These are phyloP conservation scores for Kandelia obovata DNA, from an alignment of 345 rosid species.

Conservation along the genomic window DNA sequence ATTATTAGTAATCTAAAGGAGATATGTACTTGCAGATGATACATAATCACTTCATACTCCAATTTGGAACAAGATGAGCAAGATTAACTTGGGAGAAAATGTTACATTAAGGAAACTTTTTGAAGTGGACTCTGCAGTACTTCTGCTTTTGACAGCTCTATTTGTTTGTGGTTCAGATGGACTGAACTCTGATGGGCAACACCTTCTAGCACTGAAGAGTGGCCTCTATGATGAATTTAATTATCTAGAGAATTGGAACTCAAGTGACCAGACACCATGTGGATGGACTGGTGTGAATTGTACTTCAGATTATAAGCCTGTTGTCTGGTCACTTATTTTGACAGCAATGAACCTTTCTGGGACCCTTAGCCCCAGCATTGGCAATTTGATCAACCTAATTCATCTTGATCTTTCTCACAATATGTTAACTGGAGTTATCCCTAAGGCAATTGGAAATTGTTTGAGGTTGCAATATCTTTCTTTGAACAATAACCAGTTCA, in stretches of 20 bases:
- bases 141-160: conserved; percentile 21
- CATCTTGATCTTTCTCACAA: conserved; percentile 47
- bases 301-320: conserved; percentile 33
- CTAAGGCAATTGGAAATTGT: conserved; percentile 36
- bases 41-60: conserved; percentile 7
- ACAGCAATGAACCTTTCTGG: conserved; percentile 56
- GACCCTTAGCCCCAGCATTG: conserved; percentile 50
- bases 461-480: conserved; percentile 43
- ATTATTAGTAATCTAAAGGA: conserved; percentile 12
- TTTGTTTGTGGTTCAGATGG: conserved; percentile 18
- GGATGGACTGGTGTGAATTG: conserved; percentile 65
- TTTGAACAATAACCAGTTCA: conserved; percentile 58
- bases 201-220: conserved; percentile 47
- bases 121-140: conserved; percentile 31
- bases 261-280: conserved; percentile 54
- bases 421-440: conserved; percentile 54
- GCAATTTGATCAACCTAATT: conserved; percentile 28
- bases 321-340: conserved; percentile 52
- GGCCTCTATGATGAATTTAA: conserved; percentile 43
- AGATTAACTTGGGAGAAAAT: conserved; percentile 21
- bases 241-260: conserved; percentile 55
- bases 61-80: conserved; percentile 12
- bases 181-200: conserved; percentile 27
- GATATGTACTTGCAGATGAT: conserved; percentile 22
- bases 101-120: conserved; percentile 20